A percentile compares a stretch with the other conserved stretches of the same genome.
Evolutionary conservation across 805 yeast species (phyloP).

Genomic region (Nakazawaea pomicola): DNA sequence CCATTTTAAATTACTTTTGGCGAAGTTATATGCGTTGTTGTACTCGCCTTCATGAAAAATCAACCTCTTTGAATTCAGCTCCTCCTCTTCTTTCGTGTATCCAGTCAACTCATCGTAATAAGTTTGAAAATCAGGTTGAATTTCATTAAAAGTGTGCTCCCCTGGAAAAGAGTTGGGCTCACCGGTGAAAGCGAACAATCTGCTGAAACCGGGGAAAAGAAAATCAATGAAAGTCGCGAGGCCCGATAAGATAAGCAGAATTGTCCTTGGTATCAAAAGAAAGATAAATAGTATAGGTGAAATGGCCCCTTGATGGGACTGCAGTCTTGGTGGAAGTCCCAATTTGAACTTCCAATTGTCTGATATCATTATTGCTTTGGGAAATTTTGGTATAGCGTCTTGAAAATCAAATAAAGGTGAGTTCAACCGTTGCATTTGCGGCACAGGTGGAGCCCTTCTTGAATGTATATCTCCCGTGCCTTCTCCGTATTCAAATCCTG

Average conservation of each 20-base stretch:
- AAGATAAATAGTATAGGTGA: constrained; percentile 44
- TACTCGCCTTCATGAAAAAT: constrained; percentile 28
- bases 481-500: constrained; percentile 2
- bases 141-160: constrained; percentile 20
- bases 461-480: constrained; percentile 4
- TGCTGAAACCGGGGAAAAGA: constrained; percentile 29
- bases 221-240: constrained; percentile 28
- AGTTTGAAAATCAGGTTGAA: constrained; percentile 17
- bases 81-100: constrained; percentile 9
- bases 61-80: constrained; percentile 14
- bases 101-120: constrained; percentile 13
- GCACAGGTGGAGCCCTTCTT: constrained; percentile 10
- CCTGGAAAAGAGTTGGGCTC: constrained; percentile 28
- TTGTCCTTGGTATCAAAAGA: constrained; percentile 49
- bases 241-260: constrained; percentile 37
- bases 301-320: not conserved
- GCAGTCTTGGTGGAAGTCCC: constrained; percentile 18
- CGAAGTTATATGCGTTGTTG: constrained; percentile 35
- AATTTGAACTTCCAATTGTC: constrained; percentile 31
- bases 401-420: constrained; percentile 17
- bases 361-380: constrained; percentile 29
- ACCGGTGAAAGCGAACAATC: constrained; percentile 22
- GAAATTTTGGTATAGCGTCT: constrained; percentile 27
- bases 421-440: constrained; percentile 14
- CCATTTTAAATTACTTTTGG: constrained; percentile 41